phyloP scores from a whole-genome alignment of 176 grass and related monocot species.

The Leersia perrieri region DNA sequence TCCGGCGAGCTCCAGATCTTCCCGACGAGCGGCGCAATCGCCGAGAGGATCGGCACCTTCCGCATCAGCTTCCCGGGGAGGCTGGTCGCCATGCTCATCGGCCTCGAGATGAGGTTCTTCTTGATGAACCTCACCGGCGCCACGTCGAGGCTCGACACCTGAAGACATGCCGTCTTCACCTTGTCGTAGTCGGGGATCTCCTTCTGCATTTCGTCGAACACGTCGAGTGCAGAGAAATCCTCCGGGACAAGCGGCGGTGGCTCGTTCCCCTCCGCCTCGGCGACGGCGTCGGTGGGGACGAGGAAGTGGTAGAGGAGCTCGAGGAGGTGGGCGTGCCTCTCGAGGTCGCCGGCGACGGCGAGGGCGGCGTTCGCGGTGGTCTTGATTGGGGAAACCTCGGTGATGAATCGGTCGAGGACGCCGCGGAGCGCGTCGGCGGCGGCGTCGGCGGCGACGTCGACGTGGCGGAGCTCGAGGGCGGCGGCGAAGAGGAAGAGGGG shows the following conservation, averaged over 20 bases:
- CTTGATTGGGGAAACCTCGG: conserved; percentile 72
- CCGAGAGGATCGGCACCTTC: conserved; percentile 15
- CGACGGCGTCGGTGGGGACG: conserved; percentile 28
- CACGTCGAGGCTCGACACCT: conserved; percentile 11
- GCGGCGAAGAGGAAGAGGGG: conserved; percentile 54
- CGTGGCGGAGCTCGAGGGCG: conserved; percentile 44
- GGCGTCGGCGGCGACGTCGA: conserved; percentile 4
- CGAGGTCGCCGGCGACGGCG: conserved; percentile 13
- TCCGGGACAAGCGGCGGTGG: conserved; percentile 17
- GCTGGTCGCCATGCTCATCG: conserved; percentile 23
- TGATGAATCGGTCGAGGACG: conserved; percentile 24
- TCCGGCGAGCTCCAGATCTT: neutral
- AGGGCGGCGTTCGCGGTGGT: conserved; percentile 5
- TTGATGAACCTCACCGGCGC: conserved; percentile 29
- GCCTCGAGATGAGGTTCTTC: conserved; percentile 31
- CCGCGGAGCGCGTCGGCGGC: conserved; percentile 5
- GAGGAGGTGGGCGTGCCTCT: conserved; percentile 53
- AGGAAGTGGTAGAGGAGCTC: conserved; percentile 65
- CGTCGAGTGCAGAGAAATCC: conserved; percentile 23
- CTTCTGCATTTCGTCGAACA: conserved; percentile 19
- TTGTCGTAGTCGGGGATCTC: conserved; percentile 41
- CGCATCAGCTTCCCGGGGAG: neutral
- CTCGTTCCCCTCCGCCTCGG: neutral
- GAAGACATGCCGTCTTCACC: conserved; percentile 42
- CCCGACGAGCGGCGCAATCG: neutral